Percentiles rank a stretch among this genome's conserved stretches.
phyloP scores from a whole-genome alignment of 2,329 filamentous ascomycete genomes.

The Xylariaceae sp. region DNA sequence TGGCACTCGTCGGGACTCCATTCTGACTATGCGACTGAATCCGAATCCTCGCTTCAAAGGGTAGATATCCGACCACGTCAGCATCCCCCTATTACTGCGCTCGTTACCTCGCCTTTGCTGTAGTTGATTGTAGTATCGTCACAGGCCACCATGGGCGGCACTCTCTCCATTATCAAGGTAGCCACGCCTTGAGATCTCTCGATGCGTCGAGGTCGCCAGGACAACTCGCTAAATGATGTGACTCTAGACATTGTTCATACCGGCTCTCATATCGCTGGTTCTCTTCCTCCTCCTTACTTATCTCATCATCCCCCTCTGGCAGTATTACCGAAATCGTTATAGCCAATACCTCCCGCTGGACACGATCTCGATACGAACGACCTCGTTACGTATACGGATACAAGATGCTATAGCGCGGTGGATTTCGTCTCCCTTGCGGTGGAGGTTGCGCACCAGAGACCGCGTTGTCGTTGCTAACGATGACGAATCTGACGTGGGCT shows the following conservation, averaged over 20 bases:
- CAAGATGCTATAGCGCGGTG: conserved; percentile 38
- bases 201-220: not conserved
- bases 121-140: not conserved
- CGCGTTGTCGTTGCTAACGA: conserved; percentile 38
- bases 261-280: conserved; percentile 63
- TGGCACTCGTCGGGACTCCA: not conserved
- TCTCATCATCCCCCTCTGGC: conserved; percentile 62
- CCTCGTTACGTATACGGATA: conserved; percentile 49
- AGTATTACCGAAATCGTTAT: conserved; percentile 64
- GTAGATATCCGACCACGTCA: not conserved
- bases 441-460: conserved; percentile 42
- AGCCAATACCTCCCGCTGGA: conserved; percentile 68
- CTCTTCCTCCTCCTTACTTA: conserved; percentile 64
- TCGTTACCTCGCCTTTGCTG: not conserved
- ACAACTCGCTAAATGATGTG: conserved; percentile 9
- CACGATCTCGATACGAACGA: conserved; percentile 53
- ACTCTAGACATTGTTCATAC: conserved; percentile 61
- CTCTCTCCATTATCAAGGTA: conserved; percentile 38
- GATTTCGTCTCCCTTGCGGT: conserved; percentile 44
- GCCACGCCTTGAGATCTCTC: not conserved
- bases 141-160: conserved; percentile 32
- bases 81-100: not conserved
- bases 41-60: not conserved
- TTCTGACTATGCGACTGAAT: not conserved
- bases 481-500: conserved; percentile 45